phyloP scores from a whole-genome alignment of 805 yeast species.

The Nakazawaea pomicola region DNA sequence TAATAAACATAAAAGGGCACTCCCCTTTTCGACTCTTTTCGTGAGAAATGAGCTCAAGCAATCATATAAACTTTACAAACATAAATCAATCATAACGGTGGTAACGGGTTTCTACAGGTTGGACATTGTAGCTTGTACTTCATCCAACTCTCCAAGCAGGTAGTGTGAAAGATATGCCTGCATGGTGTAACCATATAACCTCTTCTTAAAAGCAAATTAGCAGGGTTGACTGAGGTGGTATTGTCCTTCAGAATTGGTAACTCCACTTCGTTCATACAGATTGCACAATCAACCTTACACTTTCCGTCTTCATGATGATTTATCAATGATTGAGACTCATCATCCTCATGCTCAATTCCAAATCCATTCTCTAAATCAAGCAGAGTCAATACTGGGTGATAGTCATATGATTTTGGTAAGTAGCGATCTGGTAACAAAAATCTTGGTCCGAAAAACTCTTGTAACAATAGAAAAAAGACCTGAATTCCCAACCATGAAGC shows the following conservation, averaged over 20 bases:
- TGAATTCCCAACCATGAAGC: conserved; percentile 58
- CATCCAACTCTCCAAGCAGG: conserved; percentile 94
- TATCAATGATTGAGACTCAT: conserved; percentile 21
- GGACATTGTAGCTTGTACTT: conserved; percentile 90
- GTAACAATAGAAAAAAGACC: conserved; percentile 51
- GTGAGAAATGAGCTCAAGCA: too few species aligned
- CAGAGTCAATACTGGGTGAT: conserved; percentile 62
- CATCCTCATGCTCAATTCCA: conserved; percentile 46
- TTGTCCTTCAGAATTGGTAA: conserved; percentile 37
- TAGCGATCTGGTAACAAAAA: conserved; percentile 74
- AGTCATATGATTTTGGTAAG: conserved; percentile 79
- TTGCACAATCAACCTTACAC: conserved; percentile 72
- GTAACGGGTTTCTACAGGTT: conserved; percentile 79
- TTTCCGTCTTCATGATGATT: conserved; percentile 30
- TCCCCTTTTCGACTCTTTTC: too few species aligned
- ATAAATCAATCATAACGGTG: conserved; percentile 58
- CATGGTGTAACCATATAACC: conserved; percentile 87
- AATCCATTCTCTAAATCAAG: conserved; percentile 61
- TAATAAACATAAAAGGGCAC: too few species aligned
- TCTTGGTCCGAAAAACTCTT: conserved; percentile 69
- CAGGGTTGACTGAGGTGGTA: conserved; percentile 15
- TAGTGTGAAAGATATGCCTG: conserved; percentile 81
- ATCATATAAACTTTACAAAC: too few species aligned
- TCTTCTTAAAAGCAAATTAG: conserved; percentile 28
- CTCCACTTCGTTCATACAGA: conserved; percentile 81